Conservation (phyloP, 257 asterid genomes). For the Solanum sejunctum region DNA sequence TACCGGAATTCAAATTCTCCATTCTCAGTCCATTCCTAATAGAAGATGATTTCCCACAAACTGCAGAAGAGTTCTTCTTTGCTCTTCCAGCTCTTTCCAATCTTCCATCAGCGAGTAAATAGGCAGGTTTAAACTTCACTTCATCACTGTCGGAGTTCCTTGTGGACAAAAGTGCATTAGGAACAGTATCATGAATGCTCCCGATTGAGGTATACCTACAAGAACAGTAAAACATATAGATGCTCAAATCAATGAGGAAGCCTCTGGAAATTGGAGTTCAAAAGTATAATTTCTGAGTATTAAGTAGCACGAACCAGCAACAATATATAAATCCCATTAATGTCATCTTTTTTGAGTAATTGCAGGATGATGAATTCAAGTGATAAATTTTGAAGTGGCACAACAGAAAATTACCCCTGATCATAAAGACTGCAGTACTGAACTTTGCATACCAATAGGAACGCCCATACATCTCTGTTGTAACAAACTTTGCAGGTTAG, state of each 20-base stretch:
- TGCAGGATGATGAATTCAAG: not conserved
- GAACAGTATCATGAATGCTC: constrained; percentile 91
- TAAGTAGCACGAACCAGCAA: not conserved
- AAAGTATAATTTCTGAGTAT: not conserved
- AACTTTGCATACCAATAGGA: constrained; percentile 87
- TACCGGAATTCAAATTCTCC: constrained; percentile 24
- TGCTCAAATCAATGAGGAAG: not conserved
- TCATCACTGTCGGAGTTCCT: constrained; percentile 25
- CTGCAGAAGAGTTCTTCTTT: constrained; percentile 39
- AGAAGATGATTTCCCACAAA: constrained; percentile 18
- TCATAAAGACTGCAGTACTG: constrained; percentile 89
- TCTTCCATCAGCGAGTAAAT: constrained; percentile 81
- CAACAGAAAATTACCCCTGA: constrained; percentile 52
- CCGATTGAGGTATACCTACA: constrained; percentile 93
- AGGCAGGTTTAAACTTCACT: constrained; percentile 71
- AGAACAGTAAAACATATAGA: not conserved
- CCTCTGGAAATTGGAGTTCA: not conserved
- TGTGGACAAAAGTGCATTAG: constrained; percentile 49
- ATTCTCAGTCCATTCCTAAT: constrained; percentile 41
- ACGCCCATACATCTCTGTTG: constrained; percentile 96
- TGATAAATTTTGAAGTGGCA: not conserved
- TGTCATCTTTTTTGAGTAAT: not conserved
- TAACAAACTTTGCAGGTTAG: constrained; percentile 13
- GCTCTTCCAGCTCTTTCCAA: constrained; percentile 90
- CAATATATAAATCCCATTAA: not conserved